Base-by-base conservation (phyloP, 768 basidiomycete genomes). In the Suillus plorans region DNA sequence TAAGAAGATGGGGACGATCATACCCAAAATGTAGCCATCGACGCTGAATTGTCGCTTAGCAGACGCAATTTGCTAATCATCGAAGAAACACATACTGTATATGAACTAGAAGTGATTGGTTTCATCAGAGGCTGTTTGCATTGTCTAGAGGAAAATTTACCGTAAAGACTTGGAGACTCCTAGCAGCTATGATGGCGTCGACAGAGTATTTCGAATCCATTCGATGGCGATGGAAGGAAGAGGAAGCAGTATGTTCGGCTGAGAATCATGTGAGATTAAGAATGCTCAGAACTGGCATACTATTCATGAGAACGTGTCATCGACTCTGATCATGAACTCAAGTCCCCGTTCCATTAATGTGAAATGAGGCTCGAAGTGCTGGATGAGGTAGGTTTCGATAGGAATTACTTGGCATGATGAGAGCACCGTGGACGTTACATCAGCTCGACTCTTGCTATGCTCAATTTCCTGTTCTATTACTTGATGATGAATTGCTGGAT, bases 21-120 rank as follows among this genome's bases (percentile, higher is more conserved):
- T 45, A 64, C 63, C 63, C 63, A 64, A 44, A 63, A 64, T n/a
- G 63, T 45, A 61, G 57, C 22, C 45, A 64, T 39, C 20, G 59
- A 64, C 13, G 47, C 63, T 64, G 18, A 3, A 22, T 25, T 57
- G 36, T 14, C 4, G 12, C 13, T 57, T 25, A 57, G 56, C 4
- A 22, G 13, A 57, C 22, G 47, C 31, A 31, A 13, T 16, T 16
- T 9, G 6, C 50, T 16, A 14, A 57, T 31, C 31, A 31, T 31
- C 14, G 18, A 57, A 39, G 56, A 5, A 57, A 9, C 8, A 57
- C 56, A 39, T 57, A 56, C 55, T 37, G 12, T 56, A 56, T 13
- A 56, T 37, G n/a, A 14, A 14, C 55, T 56, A 36, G 55, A 37
- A 56, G n/a, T 7, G 37, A 37, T 22, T 12, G n/a, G 37, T 20